Evolutionary conservation across 306 rosid genomes (phyloP).

Genomic region (Canavalia gladiata): DNA sequence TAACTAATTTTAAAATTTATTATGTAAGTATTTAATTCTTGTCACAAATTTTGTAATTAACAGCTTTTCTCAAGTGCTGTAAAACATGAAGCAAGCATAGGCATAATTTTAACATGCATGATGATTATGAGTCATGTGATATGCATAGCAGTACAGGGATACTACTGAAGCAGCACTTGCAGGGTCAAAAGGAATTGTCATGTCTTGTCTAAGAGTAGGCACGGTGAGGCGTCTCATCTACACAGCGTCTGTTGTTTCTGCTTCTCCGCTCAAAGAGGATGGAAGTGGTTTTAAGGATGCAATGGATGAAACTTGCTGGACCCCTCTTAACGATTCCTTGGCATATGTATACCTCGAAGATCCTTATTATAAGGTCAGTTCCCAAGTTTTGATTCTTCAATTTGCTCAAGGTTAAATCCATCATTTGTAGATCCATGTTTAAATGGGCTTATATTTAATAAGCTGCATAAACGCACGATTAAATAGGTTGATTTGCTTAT

Average conservation of each 20-base stretch:
- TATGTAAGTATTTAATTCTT: too few relatives aligned
- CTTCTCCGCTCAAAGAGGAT: conserved; percentile 56
- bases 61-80: too few relatives aligned
- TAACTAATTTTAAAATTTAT: too few relatives aligned
- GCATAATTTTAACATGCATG: neutral
- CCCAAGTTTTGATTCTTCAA: neutral
- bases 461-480: too few relatives aligned
- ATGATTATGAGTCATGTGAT: neutral
- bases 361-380: conserved; percentile 14
- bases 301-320: conserved; percentile 64
- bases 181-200: conserved; percentile 38
- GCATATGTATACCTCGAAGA: conserved; percentile 6
- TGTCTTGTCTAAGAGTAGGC: conserved; percentile 50
- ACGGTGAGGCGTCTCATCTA: conserved; percentile 59
- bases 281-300: conserved; percentile 52
- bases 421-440: too few relatives aligned
- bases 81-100: too few relatives aligned
- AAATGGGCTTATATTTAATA: too few relatives aligned
- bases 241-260: conserved; percentile 54
- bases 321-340: conserved; percentile 52
- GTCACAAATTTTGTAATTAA: too few relatives aligned
- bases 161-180: conserved; percentile 54
- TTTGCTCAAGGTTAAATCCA: neutral
- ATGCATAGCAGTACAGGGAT: conserved; percentile 51
- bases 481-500: too few relatives aligned